phyloP scores from a whole-genome alignment of 768 basidiomycete genomes.

The Boletus sp. region DNA sequence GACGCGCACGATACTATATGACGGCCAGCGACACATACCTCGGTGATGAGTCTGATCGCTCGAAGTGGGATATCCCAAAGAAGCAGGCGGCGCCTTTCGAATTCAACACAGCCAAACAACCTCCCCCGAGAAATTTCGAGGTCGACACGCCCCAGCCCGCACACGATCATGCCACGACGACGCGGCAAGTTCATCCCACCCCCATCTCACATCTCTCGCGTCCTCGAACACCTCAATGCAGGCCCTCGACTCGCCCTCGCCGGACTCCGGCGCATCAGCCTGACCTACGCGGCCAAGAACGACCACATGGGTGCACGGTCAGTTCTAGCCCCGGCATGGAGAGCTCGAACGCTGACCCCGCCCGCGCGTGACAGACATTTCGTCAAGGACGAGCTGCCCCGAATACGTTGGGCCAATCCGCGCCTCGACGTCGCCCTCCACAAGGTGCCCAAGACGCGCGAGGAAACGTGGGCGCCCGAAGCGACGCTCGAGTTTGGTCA shows the following conservation, averaged over 20 bases:
- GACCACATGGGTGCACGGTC: slow-evolving; percentile 78
- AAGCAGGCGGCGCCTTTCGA: background rate
- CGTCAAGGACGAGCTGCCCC: slow-evolving; percentile 72
- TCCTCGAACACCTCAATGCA: slow-evolving; percentile 50
- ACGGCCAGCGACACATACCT: no score
- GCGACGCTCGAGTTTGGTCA: slow-evolving; percentile 64
- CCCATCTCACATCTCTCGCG: slow-evolving; percentile 53
- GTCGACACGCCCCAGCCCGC: background rate
- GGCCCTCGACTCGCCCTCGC: slow-evolving; percentile 50
- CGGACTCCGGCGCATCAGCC: slow-evolving; percentile 49
- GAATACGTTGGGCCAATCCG: slow-evolving; percentile 77
- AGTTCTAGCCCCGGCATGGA: slow-evolving; percentile 17
- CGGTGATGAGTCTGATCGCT: no score
- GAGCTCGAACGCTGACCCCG: no score
- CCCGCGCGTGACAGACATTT: slow-evolving; percentile 61
- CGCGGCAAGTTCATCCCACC: slow-evolving; percentile 35
- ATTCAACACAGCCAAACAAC: slow-evolving; percentile 12
- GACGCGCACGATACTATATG: no score
- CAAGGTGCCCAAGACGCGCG: no score
- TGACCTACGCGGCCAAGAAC: slow-evolving; percentile 59
- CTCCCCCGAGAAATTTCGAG: no score
- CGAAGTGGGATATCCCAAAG: no score
- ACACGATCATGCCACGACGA: slow-evolving; percentile 20
- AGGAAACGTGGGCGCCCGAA: slow-evolving; percentile 54
- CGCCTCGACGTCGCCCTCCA: slow-evolving; percentile 44